Base-by-base conservation (phyloP, 2,329 filamentous ascomycete species). In the Clarireedia monteithiana region DNA sequence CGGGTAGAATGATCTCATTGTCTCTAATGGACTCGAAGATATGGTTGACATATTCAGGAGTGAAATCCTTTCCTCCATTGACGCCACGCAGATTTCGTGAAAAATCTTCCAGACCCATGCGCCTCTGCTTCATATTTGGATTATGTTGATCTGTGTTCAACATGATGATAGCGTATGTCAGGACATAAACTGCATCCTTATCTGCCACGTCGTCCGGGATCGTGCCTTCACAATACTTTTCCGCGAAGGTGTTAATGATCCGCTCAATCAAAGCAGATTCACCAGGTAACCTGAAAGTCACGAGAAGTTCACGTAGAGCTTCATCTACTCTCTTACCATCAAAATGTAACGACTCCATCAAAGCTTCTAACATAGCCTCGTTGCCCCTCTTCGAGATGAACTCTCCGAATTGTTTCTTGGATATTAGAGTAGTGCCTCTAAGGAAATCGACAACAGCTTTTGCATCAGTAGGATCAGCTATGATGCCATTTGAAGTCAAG, bases 131-230 rank as follows among this genome's bases (percentile, higher is more conserved):
- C 60, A 97, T 72, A 64, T 96, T 97, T 0, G 91, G 91, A 67
- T 95, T 99, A 71, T 97, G 94, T 66, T 95, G 88, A 68, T 99
- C 94, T 1, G 92, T 96, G 68, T 99, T 99, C 56, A 99, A 76
- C 83, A 99, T 91, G 70, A 99, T 96, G 66, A 96, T 95, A 39
- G 91, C 94, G 69, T 99, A 99, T 0, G 89, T 92, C 51, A 99
- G 76, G 48, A 99, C 84, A 66, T 89, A 99, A 23, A 94, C 85
- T 6, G 91, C 84, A 69, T 99, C 94, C 64, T 89, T 87, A 66
- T 95, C 85, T 6, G 85, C 87, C 60, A 97, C 84, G 23, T 85
- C 87, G 53, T 87, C 81, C 0, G 88, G 86, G 26, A 83, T 79
- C 5, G 81, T 82, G 58, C 82, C 83, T 7, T 80, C 74, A 69